Evolutionary conservation across 352 stramenopile species (phyloP).

Genomic region (Globisporangium irregulare): DNA sequence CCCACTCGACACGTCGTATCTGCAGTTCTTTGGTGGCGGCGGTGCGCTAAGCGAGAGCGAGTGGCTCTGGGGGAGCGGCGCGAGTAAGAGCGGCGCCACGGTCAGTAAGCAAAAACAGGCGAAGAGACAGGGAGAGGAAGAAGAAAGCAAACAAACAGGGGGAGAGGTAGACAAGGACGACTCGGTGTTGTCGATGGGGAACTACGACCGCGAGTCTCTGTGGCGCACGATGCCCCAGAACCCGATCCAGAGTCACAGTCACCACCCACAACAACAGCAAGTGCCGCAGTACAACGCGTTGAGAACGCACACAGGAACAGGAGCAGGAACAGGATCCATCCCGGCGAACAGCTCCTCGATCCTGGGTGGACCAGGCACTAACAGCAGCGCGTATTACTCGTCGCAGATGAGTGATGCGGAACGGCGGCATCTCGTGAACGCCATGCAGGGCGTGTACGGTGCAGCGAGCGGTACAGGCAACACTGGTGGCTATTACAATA

Average conservation of each 20-base stretch:
- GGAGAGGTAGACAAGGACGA: not conserved
- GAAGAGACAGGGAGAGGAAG: conserved; percentile 2
- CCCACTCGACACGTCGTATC: conserved; percentile 10
- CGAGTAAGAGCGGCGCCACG: not conserved
- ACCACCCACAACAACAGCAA: conserved; percentile 13
- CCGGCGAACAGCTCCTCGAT: not conserved
- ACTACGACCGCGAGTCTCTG: conserved; percentile 52
- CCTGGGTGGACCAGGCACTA: not conserved
- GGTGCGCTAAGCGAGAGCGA: conserved; percentile 13
- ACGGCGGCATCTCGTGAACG: conserved; percentile 15
- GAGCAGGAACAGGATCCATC: not conserved
- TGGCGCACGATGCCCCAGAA: conserved; percentile 51
- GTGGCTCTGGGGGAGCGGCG: conserved; percentile 26
- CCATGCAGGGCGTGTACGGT: conserved; percentile 12
- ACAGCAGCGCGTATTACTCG: conserved; percentile 9
- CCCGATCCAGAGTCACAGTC: conserved; percentile 9
- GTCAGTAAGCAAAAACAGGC: conserved; percentile 11
- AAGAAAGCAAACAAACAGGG: conserved; percentile 1
- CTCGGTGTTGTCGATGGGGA: conserved; percentile 35
- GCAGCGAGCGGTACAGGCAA: not conserved
- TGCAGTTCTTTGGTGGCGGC: conserved; percentile 12
- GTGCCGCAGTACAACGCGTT: conserved; percentile 18
- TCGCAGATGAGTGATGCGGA: conserved; percentile 13
- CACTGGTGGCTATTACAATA: conserved; percentile 9
- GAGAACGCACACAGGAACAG: conserved; percentile 4